Evolutionary conservation across 2,329 filamentous ascomycete species (phyloP).

Genomic region (Colletotrichum filicis): DNA sequence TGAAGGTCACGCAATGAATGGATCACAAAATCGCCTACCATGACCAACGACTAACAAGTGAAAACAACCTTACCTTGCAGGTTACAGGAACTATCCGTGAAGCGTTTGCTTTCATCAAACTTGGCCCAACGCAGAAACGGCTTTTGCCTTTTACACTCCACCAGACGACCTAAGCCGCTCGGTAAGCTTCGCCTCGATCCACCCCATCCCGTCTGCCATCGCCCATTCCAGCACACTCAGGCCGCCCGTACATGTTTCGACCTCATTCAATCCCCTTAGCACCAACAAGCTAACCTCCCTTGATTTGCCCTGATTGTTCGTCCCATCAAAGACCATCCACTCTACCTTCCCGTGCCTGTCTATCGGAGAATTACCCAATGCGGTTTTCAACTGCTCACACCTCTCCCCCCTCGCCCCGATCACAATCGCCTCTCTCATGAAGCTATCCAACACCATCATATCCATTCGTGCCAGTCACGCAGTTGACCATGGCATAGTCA

Average conservation of each 20-base stretch:
- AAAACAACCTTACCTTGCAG: neutral
- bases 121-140: neutral
- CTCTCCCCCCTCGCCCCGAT: neutral
- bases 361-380: constrained; percentile 9
- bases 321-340: neutral
- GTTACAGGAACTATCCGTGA: neutral
- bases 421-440: neutral
- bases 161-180: neutral
- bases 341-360: constrained; percentile 1
- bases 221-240: neutral
- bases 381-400: neutral
- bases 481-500: neutral
- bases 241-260: neutral
- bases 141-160: neutral
- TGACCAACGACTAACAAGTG: neutral
- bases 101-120: neutral
- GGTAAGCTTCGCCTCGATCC: neutral
- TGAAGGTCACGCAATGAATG: too few species aligned
- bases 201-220: neutral
- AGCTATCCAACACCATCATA: neutral
- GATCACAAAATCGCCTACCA: neutral
- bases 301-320: neutral
- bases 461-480: too few species aligned
- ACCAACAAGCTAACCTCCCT: neutral
- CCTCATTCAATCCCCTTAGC: neutral